Evolutionary conservation across 2,329 filamentous ascomycete genomes (phyloP).

Genomic region (Trichophyton verrucosum): DNA sequence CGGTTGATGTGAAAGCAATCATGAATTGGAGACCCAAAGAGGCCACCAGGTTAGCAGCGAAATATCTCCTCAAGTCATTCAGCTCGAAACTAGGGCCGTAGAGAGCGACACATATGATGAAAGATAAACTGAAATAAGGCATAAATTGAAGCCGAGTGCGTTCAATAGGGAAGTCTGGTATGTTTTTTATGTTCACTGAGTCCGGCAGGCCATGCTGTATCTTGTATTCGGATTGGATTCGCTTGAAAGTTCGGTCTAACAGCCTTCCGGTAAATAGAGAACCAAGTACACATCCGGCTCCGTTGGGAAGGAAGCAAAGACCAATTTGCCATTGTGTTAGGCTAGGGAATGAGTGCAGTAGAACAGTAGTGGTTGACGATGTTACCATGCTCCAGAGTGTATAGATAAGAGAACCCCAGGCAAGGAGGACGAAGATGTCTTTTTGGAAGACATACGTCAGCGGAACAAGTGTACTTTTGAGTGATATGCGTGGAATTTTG

Average conservation of each 20-base stretch:
- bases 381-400: not conserved
- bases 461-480: not conserved
- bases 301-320: constrained; percentile 22
- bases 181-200: constrained; percentile 43
- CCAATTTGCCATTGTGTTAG: constrained; percentile 19
- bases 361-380: not conserved
- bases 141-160: constrained; percentile 17
- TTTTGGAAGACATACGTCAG: constrained; percentile 18
- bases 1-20: constrained; percentile 40
- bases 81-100: constrained; percentile 30
- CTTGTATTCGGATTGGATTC: constrained; percentile 19
- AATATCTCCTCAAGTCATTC: constrained; percentile 16
- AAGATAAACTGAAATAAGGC: not conserved
- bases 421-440: constrained; percentile 28
- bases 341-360: not conserved
- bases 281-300: not conserved
- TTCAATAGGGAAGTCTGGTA: constrained; percentile 41
- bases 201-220: constrained; percentile 51
- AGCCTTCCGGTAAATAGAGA: constrained; percentile 37
- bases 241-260: constrained; percentile 62
- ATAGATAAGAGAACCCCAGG: constrained; percentile 7
- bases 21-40: constrained; percentile 41
- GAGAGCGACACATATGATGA: constrained; percentile 21
- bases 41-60: constrained; percentile 38
- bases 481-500: not conserved